phyloP scores from a whole-genome alignment of 345 rosid species.

The Brassica cretica region DNA sequence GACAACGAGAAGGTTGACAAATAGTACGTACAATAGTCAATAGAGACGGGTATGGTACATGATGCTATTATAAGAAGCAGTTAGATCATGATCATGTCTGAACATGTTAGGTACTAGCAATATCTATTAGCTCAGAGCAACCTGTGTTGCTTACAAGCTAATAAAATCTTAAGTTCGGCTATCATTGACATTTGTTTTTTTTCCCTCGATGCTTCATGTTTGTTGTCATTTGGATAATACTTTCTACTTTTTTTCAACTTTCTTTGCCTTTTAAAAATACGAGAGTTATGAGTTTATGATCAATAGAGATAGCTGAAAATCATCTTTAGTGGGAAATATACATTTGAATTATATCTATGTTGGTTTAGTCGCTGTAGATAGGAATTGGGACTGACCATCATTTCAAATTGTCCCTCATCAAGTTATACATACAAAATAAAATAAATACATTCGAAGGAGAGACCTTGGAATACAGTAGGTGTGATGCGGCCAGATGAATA shows the following conservation, averaged over 20 bases:
- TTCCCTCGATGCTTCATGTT: too few species aligned
- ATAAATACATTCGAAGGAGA: background rate
- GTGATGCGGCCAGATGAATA: background rate
- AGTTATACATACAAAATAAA: too few species aligned
- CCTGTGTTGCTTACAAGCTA: constrained; percentile 58
- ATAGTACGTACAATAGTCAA: background rate
- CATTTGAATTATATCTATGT: too few species aligned
- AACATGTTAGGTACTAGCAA: constrained; percentile 68
- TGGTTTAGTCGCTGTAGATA: too few species aligned
- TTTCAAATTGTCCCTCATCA: too few species aligned
- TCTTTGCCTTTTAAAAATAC: too few species aligned
- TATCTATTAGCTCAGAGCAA: constrained; percentile 63
- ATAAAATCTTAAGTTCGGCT: constrained; percentile 1
- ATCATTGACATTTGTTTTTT: background rate
- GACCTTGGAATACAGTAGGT: background rate
- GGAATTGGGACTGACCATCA: too few species aligned
- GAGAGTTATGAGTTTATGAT: too few species aligned
- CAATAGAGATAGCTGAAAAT: too few species aligned
- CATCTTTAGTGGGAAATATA: too few species aligned
- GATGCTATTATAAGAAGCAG: background rate
- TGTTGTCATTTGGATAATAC: too few species aligned
- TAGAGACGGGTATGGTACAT: background rate
- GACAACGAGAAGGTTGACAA: background rate
- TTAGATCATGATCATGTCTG: constrained; percentile 62
- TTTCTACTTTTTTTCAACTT: too few species aligned